Conservation (phyloP, 805 yeast genomes). For the Saccharomyces mikatae region DNA sequence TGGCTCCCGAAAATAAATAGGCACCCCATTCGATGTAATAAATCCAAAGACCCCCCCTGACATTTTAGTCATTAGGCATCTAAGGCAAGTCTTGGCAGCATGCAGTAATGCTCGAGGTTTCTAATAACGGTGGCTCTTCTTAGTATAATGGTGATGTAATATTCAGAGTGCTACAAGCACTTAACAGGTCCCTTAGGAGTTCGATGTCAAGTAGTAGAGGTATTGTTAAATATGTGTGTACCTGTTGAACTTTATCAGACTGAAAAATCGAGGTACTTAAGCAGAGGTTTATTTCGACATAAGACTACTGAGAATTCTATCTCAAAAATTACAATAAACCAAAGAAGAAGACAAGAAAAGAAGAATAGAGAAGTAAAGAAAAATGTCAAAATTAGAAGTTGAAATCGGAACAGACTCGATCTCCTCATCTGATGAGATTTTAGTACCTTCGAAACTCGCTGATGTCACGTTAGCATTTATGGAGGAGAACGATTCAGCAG, state of each 20-base stretch:
- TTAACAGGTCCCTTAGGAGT: neutral
- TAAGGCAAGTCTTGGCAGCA: neutral
- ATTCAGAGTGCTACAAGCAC: neutral
- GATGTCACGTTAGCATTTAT: conserved; percentile 35
- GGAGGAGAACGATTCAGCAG: conserved; percentile 27
- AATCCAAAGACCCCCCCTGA: neutral
- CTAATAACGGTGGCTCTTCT: neutral
- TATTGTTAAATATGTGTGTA: neutral
- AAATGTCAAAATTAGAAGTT: neutral
- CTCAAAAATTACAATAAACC: neutral
- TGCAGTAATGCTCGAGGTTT: neutral
- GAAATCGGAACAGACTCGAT: neutral
- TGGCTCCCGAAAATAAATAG: neutral
- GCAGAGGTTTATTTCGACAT: neutral
- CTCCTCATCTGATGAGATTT: neutral
- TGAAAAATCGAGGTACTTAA: neutral
- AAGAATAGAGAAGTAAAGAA: neutral
- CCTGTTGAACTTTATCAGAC: neutral
- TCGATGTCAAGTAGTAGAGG: neutral
- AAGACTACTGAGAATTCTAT: neutral
- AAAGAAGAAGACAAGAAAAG: no score
- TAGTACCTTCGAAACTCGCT: conserved; percentile 15
- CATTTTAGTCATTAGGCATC: neutral
- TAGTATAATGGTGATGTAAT: neutral
- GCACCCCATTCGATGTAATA: neutral